These are phyloP conservation scores for Cokeromyces recurvatus DNA, from an alignment of 371 early-diverging fungal species.

Conservation along the genomic window DNA sequence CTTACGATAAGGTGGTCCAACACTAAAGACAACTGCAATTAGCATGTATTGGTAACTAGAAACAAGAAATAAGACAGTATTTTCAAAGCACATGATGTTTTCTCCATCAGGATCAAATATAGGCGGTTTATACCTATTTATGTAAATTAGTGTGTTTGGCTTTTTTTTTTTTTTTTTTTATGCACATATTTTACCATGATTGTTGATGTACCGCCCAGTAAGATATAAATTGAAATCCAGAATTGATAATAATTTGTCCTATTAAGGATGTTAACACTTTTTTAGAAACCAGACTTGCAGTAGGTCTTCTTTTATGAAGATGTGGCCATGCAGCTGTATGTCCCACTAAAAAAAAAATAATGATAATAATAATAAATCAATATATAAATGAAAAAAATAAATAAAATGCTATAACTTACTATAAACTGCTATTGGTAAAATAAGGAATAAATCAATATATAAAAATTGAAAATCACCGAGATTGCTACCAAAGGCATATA, in stretches of 20 bases:
- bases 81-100: slow-evolving; percentile 75
- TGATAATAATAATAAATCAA: background rate
- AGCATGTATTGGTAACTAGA: slow-evolving; percentile 91
- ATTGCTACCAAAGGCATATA: slow-evolving; percentile 83
- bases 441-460: slow-evolving; percentile 86
- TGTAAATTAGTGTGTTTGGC: background rate
- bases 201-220: slow-evolving; percentile 70
- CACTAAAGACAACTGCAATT: slow-evolving; percentile 87
- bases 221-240: slow-evolving; percentile 70
- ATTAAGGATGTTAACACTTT: slow-evolving; percentile 87
- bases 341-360: slow-evolving; percentile 51
- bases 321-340: slow-evolving; percentile 77
- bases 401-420: slow-evolving; percentile 35
- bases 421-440: slow-evolving; percentile 87
- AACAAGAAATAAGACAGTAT: slow-evolving; percentile 84
- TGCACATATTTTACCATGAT: slow-evolving; percentile 76
- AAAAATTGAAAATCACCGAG: slow-evolving; percentile 93
- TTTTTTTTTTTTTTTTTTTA: too few relatives aligned
- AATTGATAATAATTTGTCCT: slow-evolving; percentile 82
- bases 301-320: slow-evolving; percentile 79
- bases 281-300: slow-evolving; percentile 87
- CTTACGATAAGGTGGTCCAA: slow-evolving; percentile 91
- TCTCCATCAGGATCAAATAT: slow-evolving; percentile 64
- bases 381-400: background rate
- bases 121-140: slow-evolving; percentile 45